phyloP scores from a whole-genome alignment of 202 grass and related monocot species.

The Digitaria exilis region DNA sequence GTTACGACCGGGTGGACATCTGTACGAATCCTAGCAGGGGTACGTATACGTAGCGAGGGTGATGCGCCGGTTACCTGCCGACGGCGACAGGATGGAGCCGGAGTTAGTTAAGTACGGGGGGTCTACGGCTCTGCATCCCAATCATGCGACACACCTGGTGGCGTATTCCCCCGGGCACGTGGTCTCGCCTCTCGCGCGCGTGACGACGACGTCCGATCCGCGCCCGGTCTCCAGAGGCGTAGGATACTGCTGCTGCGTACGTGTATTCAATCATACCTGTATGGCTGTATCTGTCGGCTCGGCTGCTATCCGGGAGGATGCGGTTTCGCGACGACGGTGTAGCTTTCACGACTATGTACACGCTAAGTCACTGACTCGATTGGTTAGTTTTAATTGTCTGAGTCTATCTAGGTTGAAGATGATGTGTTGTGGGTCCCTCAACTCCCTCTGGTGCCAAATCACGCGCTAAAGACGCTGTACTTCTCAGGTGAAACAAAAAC shows the following conservation, averaged over 20 bases:
- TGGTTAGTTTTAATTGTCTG: not conserved
- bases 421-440: too few relatives aligned
- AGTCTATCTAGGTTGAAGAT: not conserved
- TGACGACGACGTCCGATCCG: not conserved
- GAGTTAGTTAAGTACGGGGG: not conserved
- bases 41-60: not conserved
- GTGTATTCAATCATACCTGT: not conserved
- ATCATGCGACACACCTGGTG: constrained; percentile 9
- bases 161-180: not conserved
- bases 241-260: not conserved
- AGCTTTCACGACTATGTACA: constrained; percentile 26
- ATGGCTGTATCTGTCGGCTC: not conserved
- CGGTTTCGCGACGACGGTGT: not conserved
- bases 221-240: not conserved
- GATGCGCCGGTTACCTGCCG: not conserved
- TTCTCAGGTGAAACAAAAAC: not conserved
- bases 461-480: not conserved
- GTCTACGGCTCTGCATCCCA: not conserved
- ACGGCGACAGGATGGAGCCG: not conserved
- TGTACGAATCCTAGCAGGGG: too few relatives aligned
- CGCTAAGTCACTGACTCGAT: constrained; percentile 2
- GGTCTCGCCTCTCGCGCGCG: not conserved
- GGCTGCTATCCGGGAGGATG: not conserved
- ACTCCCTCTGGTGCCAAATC: too few relatives aligned
- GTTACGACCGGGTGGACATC: too few relatives aligned